phyloP scores from a whole-genome alignment of 441 rosid genomes.

The Francoa sonchifolia region DNA sequence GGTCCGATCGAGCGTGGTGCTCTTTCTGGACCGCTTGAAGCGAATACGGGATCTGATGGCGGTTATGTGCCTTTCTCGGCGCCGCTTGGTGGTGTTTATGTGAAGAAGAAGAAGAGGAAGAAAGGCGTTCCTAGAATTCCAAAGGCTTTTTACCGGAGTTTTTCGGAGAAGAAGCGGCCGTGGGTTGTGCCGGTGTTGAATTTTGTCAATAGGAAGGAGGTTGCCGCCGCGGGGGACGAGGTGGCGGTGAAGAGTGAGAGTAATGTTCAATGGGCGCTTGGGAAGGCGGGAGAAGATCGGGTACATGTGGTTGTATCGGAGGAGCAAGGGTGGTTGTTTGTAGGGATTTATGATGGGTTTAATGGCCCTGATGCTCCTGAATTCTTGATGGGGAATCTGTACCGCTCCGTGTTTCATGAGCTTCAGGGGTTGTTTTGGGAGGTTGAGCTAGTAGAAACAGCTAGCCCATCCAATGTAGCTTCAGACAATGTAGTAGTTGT shows the following conservation, averaged over 20 bases:
- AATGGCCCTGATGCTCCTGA: too few species aligned
- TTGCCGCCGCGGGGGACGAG: constrained; percentile 17
- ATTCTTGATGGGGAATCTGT: constrained; percentile 95
- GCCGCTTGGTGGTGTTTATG: constrained; percentile 66
- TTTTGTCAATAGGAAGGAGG: constrained; percentile 41
- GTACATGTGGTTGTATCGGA: constrained; percentile 93
- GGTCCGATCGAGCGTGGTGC: constrained; percentile 79
- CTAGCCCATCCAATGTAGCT: constrained; percentile 11
- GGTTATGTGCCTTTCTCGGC: constrained; percentile 77
- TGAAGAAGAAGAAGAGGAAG: constrained; percentile 42
- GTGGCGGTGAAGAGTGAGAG: constrained; percentile 21
- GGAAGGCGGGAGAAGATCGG: constrained; percentile 94
- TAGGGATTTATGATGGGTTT: constrained; percentile 89
- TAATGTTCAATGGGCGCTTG: constrained; percentile 87
- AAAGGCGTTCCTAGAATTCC: constrained; percentile 45
- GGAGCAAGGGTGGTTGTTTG: constrained; percentile 94
- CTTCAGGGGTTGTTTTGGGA: constrained; percentile 93
- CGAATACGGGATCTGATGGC: constrained; percentile 18
- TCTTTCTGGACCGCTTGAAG: constrained; percentile 61
- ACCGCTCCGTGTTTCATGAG: constrained; percentile 73
- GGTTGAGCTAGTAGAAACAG: constrained; percentile 33
- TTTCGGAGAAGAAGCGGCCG: constrained; percentile 71
- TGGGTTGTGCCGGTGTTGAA: constrained; percentile 92
- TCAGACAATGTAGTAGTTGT: neutral
- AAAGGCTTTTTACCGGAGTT: constrained; percentile 37